phyloP scores from a whole-genome alignment of 805 yeast species.

The Metschnikowia orientalis region DNA sequence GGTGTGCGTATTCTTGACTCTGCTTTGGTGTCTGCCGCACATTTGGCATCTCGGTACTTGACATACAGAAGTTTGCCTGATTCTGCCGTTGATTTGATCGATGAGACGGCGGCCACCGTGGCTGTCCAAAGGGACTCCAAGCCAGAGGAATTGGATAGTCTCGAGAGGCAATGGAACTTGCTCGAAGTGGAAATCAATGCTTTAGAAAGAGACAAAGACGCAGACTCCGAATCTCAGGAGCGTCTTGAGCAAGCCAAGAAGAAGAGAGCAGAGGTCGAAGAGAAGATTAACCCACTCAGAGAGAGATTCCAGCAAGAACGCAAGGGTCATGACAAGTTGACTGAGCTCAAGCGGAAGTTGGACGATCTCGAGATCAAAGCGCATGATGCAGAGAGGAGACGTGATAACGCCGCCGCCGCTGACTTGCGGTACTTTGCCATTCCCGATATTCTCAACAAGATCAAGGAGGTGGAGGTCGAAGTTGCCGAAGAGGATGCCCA shows the following conservation, averaged over 20 bases:
- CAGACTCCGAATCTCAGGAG: conserved; percentile 78
- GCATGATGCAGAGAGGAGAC: conserved; percentile 93
- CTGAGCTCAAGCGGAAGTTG: conserved; percentile 80
- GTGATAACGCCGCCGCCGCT: conserved; percentile 91
- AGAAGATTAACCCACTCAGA: conserved; percentile 77
- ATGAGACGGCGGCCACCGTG: conserved; percentile 92
- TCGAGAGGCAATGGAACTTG: conserved; percentile 88
- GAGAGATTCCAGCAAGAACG: conserved; percentile 84
- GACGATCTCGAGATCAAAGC: conserved; percentile 94
- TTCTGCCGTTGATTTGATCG: conserved; percentile 93
- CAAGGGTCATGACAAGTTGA: conserved; percentile 86
- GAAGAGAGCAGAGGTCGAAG: conserved; percentile 78
- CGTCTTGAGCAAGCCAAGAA: conserved; percentile 76
- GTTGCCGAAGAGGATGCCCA: conserved; percentile 73
- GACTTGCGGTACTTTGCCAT: conserved; percentile 96
- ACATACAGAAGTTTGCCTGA: conserved; percentile 96
- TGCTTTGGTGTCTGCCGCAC: conserved; percentile 92
- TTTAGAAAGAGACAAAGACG: conserved; percentile 88
- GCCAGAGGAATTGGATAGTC: conserved; percentile 92
- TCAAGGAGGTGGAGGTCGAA: conserved; percentile 66
- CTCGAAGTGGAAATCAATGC: conserved; percentile 96
- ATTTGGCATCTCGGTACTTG: conserved; percentile 86
- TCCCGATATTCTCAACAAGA: conserved; percentile 80
- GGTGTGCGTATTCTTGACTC: conserved; percentile 95
- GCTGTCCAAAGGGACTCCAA: conserved; percentile 98